Base-by-base conservation (phyloP, 2,329 filamentous ascomycete genomes). In the Leptographium flavum region DNA sequence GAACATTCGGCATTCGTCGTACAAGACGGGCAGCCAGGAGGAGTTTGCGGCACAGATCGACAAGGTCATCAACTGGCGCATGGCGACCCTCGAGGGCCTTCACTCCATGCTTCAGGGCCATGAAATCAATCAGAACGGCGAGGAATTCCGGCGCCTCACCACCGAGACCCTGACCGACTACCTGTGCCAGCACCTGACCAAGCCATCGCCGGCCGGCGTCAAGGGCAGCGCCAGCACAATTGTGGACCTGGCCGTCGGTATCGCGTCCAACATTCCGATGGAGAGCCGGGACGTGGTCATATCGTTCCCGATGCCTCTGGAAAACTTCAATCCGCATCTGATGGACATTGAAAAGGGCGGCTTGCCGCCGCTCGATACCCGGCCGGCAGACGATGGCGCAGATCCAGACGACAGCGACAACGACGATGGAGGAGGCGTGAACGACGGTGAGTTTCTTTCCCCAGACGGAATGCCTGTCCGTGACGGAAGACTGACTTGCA, bases 21-120 rank as follows among this genome's bases (percentile, higher is more conserved):
- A 84, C 49, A 76, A 79, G 14, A 69, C 83, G 52, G 79, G 73
- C 54, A 88, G 81, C 46, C 78, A 84, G 45, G 90, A 95, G 58
- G 90, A 96, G 58, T 85, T 83, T 54, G 87, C 96, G 44, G 87
- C 88, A 1, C 73, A 94, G 46, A 84, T 84, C 21, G 77, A 81
- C 39, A 94, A 94, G 63, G 78, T 96, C 38, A 80, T 94, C 49
- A 86, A 83, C 58, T 98, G 92, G 92, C 79, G 92, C 48, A 79
- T 96, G 64, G 81, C 90, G 4, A 98, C 92, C 3, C 69, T 96
- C 15, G 92, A 98, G 57, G 92, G 90, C n/a, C 70, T 98, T 17
- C 74, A 81, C 51, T 78, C 83, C 43, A 62, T 74, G 31, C 70
- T 96, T 17, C 71, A 74, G 46, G 77, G 81, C 4, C 67, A 76